Base-by-base conservation (phyloP, 225 moss, liverwort and hornwort species). In the Pseudisothecium myosuroides region DNA sequence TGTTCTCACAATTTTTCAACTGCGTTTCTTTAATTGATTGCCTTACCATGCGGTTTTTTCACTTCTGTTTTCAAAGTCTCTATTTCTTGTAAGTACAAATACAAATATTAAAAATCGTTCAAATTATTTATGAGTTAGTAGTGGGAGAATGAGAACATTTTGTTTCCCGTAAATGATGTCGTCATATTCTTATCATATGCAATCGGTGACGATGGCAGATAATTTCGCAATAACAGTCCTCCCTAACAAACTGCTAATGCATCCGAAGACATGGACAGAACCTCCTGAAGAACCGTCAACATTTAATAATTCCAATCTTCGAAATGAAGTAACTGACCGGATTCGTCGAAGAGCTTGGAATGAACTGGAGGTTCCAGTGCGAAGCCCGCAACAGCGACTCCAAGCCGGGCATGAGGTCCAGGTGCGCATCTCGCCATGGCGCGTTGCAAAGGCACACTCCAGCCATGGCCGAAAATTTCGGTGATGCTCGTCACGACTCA, bases 311-410 rank as follows among this genome's bases (percentile, higher is more conserved):
- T 29, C n/a, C 28, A 77, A 52, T 22, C 54, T 19, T 26, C 27
- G 58, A 87, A 67, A 68, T 59, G 41, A 56, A 80, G 54, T 15
- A 67, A 59, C 59, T 68, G 32, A 93, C 92, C 61, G 92, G 90
- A 82, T 89, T 92, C 54, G 85, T 90, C 39, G 63, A 68, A 62
- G 93, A 90, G 77, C 87, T 90, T 43, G 92, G 90, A 71, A 90
- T 90, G 72, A 92, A 90, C 55, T n/a, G n/a, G n/a, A n/a, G n/a
- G n/a, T n/a, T n/a, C n/a, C n/a, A n/a, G n/a, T n/a, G n/a, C n/a
- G n/a, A n/a, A n/a, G n/a, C n/a, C n/a, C n/a, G n/a, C n/a, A n/a
- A n/a, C n/a, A n/a, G n/a, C n/a, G n/a, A n/a, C n/a, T n/a, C n/a
- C n/a, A n/a, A n/a, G n/a, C n/a, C n/a, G n/a, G n/a, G n/a, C n/a